phyloP scores from a whole-genome alignment of 495 filamentous ascomycete species.

The Penicillium turbatum region DNA sequence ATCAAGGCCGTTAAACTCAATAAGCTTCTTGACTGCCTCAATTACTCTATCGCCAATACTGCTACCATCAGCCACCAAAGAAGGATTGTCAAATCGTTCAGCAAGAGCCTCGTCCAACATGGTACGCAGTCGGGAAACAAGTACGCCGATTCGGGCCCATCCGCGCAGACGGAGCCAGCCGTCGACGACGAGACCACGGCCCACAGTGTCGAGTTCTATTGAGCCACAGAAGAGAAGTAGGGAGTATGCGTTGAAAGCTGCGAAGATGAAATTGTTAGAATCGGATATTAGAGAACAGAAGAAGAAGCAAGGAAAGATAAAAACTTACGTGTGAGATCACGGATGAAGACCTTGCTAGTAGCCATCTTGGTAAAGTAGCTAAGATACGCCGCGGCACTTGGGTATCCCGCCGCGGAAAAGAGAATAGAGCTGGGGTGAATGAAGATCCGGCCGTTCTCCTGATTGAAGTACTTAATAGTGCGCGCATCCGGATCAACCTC shows the following conservation, averaged over 20 bases:
- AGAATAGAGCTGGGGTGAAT: conserved; percentile 84
- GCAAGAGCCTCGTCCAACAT: conserved; percentile 84
- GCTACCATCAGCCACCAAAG: conserved; percentile 25
- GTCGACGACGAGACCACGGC: conserved; percentile 85
- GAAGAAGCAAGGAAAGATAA: conserved; percentile 15
- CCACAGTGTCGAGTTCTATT: conserved; percentile 80
- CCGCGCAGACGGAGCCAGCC: conserved; percentile 87
- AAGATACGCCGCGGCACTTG: conserved; percentile 64
- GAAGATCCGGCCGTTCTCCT: conserved; percentile 84
- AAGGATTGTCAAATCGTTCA: conserved; percentile 71
- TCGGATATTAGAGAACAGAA: not conserved
- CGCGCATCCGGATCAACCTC: conserved; percentile 89
- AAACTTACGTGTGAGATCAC: conserved; percentile 77
- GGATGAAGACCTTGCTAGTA: conserved; percentile 82
- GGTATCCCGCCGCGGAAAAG: conserved; percentile 73
- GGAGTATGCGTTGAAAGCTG: conserved; percentile 87
- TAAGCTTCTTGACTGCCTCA: conserved; percentile 66
- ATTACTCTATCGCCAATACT: conserved; percentile 62
- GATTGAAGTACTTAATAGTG: conserved; percentile 86
- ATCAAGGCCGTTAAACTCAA: conserved; percentile 87
- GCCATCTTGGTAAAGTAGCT: conserved; percentile 87
- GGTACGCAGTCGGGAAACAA: conserved; percentile 75
- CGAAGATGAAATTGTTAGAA: conserved; percentile 1
- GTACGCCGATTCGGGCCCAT: conserved; percentile 91
- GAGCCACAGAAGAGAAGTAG: conserved; percentile 85